A percentile compares a stretch with the other conserved stretches of the same genome.
Evolutionary conservation across 768 basidiomycete genomes (phyloP).

Genomic region (Cantharellus cinnabarinus): DNA sequence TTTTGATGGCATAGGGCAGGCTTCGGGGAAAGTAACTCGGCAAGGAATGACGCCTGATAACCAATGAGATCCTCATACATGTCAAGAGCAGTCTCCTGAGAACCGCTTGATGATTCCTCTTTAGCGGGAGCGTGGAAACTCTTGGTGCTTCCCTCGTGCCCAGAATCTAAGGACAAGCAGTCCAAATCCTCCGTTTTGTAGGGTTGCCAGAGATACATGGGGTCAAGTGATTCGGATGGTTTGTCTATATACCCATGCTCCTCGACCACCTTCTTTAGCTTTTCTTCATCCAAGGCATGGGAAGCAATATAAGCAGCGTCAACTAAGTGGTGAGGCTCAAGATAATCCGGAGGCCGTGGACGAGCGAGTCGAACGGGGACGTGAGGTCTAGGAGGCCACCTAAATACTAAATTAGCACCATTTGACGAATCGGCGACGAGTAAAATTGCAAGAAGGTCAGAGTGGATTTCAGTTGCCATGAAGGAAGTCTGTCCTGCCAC

Average conservation of each 20-base stretch:
- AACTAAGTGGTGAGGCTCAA: conserved; percentile 47
- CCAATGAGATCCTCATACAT: conserved; percentile 35
- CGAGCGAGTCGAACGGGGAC: conserved; percentile 50
- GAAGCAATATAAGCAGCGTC: conserved; percentile 8
- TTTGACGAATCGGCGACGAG: conserved; percentile 72
- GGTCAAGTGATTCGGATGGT: conserved; percentile 27
- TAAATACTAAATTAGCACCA: conserved; percentile 56
- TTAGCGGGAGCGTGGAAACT: conserved; percentile 30
- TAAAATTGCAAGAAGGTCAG: conserved; percentile 44
- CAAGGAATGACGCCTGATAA: conserved; percentile 63
- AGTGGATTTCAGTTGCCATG: background rate
- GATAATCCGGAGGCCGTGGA: conserved; percentile 37
- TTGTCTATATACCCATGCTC: conserved; percentile 35
- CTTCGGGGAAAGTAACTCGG: conserved; percentile 58
- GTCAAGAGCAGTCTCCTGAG: background rate
- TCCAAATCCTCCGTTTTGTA: conserved; percentile 9
- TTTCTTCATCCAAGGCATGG: conserved; percentile 6
- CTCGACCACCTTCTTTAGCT: conserved; percentile 5
- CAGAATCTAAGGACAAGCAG: background rate
- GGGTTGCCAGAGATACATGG: conserved; percentile 12
- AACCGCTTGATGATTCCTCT: conserved; percentile 14
- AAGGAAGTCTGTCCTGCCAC: too few species aligned
- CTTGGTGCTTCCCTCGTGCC: conserved; percentile 20
- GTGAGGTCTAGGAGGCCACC: conserved; percentile 62
- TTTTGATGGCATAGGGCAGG: conserved; percentile 75